Conservation (phyloP, 2,329 filamentous ascomycete genomes). For the Talaromyces rugulosus region DNA sequence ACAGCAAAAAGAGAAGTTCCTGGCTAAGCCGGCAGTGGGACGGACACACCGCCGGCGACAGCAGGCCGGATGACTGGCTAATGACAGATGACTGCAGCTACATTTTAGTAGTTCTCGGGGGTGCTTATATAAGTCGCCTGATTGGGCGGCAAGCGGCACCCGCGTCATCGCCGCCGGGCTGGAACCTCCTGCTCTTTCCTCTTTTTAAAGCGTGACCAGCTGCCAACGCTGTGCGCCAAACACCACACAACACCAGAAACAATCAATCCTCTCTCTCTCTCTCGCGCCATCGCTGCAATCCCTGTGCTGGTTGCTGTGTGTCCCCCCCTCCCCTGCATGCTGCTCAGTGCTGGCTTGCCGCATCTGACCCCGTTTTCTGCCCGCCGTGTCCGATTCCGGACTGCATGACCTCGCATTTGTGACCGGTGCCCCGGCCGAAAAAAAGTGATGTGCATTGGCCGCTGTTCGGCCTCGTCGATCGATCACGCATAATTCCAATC, state of each 20-base stretch:
- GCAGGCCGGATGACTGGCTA: neutral
- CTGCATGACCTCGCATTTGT: neutral
- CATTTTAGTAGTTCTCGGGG: too few species aligned
- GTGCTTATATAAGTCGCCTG: neutral
- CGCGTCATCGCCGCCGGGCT: slow-evolving; percentile 1
- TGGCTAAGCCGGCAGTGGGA: too few species aligned
- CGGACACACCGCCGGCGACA: too few species aligned
- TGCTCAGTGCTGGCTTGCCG: neutral
- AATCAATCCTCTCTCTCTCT: neutral
- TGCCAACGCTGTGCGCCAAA: too few species aligned
- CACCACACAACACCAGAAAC: neutral
- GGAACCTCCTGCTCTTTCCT: neutral
- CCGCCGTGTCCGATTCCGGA: neutral
- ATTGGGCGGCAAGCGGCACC: neutral
- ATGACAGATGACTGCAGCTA: neutral
- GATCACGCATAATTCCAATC: neutral
- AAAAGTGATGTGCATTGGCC: neutral
- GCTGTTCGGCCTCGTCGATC: neutral
- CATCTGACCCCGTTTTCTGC: neutral
- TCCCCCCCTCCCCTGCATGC: neutral
- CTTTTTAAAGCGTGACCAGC: too few species aligned
- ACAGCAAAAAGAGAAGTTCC: too few species aligned
- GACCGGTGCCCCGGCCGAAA: neutral
- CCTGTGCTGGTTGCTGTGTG: neutral
- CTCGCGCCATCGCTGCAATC: neutral